phyloP scores from a whole-genome alignment of 2,329 filamentous ascomycete genomes.

The Neofusicoccum umdonicola region DNA sequence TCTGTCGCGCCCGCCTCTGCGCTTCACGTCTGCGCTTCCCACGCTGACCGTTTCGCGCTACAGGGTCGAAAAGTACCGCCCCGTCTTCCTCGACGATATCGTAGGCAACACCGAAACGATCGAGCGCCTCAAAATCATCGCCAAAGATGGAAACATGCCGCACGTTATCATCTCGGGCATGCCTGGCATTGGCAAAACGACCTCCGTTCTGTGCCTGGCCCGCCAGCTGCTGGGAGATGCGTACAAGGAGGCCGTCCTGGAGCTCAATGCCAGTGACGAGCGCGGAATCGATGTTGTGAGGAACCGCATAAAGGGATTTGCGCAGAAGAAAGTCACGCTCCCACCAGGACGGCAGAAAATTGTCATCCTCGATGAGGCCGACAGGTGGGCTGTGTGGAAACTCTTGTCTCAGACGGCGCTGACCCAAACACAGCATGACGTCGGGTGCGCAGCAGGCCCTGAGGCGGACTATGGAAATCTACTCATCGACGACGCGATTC shows the following conservation, averaged over 20 bases:
- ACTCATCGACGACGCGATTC: constrained; percentile 92
- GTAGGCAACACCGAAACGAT: constrained; percentile 98
- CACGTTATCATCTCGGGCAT: constrained; percentile 99
- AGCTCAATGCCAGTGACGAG: constrained; percentile 95
- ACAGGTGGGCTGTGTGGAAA: constrained; percentile 54
- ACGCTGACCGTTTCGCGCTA: background rate
- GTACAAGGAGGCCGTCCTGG: constrained; percentile 96
- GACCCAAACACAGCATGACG: constrained; percentile 66
- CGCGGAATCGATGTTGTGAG: constrained; percentile 96
- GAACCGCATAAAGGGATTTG: constrained; percentile 96
- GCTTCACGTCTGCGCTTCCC: background rate
- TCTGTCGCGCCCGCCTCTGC: constrained; percentile 37
- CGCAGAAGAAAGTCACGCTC: constrained; percentile 97
- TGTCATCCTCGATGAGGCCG: constrained; percentile 95
- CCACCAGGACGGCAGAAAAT: constrained; percentile 89
- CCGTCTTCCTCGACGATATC: constrained; percentile 91
- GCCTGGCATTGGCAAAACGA: constrained; percentile 98
- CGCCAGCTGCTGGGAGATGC: constrained; percentile 86
- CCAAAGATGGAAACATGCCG: constrained; percentile 98
- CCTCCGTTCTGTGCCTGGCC: constrained; percentile 88
- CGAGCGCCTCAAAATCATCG: constrained; percentile 95
- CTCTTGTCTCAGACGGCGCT: background rate
- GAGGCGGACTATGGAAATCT: constrained; percentile 96
- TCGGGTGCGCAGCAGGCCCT: constrained; percentile 93
- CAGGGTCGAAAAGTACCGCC: constrained; percentile 98